A percentile compares a stretch with the other conserved stretches of the same genome.
Evolutionary conservation across 805 yeast genomes (phyloP).

Genomic region (Yamadazyma akitaensis): DNA sequence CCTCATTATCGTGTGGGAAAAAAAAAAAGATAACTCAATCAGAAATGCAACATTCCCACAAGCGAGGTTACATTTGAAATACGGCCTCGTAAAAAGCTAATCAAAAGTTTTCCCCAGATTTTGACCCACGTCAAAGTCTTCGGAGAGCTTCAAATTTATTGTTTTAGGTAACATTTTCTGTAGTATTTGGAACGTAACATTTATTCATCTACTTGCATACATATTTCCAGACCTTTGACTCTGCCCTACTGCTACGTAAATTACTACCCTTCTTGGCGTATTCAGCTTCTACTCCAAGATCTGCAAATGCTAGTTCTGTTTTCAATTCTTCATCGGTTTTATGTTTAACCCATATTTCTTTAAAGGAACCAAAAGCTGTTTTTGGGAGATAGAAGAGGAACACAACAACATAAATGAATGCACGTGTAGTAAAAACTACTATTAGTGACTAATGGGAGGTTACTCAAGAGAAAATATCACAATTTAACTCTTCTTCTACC

Average conservation of each 20-base stretch:
- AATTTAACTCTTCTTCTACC: no score
- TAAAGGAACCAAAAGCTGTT: no score
- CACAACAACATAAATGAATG: no score
- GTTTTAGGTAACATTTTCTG: background rate
- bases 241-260: no score
- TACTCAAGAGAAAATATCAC: no score
- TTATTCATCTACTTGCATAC: no score
- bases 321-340: slow-evolving; percentile 2
- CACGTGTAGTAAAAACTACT: no score
- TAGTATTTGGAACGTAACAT: background rate
- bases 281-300: background rate
- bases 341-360: slow-evolving; percentile 26
- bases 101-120: background rate
- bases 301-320: background rate
- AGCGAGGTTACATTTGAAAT: background rate
- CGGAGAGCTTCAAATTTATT: no score
- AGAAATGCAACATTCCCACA: background rate
- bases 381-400: no score
- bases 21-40: background rate
- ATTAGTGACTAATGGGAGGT: no score
- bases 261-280: background rate
- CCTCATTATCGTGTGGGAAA: background rate
- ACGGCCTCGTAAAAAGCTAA: background rate
- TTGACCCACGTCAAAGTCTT: background rate
- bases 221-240: no score